These are phyloP conservation scores for Serendipita vermifera DNA, from an alignment of 768 basidiomycete species.

Conservation along the genomic window DNA sequence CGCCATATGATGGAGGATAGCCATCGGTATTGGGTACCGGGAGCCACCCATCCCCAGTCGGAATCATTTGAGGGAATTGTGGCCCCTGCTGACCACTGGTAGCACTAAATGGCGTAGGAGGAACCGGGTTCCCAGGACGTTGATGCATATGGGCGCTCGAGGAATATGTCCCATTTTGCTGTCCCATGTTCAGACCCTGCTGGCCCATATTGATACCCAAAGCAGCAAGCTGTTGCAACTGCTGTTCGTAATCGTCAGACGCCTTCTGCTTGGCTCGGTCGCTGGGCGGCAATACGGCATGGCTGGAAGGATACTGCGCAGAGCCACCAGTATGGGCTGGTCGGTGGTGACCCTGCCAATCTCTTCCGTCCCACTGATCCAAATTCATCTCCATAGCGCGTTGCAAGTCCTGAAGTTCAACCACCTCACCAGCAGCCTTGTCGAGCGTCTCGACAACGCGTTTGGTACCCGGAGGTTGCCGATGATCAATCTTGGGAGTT, in stretches of 20 bases:
- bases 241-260: conserved; percentile 5
- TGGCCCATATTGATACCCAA: too few relatives aligned
- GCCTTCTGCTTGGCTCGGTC: neutral
- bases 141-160: conserved; percentile 2
- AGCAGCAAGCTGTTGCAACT: conserved; percentile 5
- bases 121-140: conserved; percentile 1
- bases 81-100: neutral
- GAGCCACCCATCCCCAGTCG: conserved; percentile 1
- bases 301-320: conserved; percentile 6
- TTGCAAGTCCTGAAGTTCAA: neutral
- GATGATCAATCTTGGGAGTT: neutral
- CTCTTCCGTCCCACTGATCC: conserved; percentile 2
- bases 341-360: neutral
- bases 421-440: conserved; percentile 5
- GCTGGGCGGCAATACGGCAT: neutral
- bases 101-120: conserved; percentile 1
- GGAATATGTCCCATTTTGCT: neutral
- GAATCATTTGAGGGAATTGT: neutral
- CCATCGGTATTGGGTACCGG: conserved; percentile 7
- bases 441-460: neutral
- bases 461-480: neutral
- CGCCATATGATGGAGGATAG: conserved; percentile 7
- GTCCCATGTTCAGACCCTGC: too few relatives aligned
- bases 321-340: neutral
- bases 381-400: conserved; percentile 8